Base-by-base conservation (phyloP, 2,329 filamentous ascomycete genomes). In the Talaromyces marneffei region DNA sequence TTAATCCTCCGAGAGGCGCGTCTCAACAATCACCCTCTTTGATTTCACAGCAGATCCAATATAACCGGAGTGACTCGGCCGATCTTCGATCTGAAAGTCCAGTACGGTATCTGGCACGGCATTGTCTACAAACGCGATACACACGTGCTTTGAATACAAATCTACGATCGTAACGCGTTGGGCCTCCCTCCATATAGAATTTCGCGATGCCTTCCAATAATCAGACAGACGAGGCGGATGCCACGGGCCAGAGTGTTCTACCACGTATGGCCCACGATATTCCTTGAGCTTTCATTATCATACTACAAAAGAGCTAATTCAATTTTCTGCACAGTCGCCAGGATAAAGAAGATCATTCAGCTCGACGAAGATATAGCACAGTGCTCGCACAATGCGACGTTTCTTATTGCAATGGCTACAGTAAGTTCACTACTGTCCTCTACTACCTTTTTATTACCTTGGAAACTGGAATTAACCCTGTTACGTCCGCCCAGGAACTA, bases 311-410 rank as follows among this genome's bases (percentile, higher is more conserved):
- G 29, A 31, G 14, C 52, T 39, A 18, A 55, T 18, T 29, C 14
- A 12, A 37, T 55, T 25, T 52, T 56, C 4, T 7, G 39, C 23
- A 46, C 66, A 97, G 94, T 97, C 60, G 90, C 94, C 18, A 86
- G 94, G 69, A 91, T 99, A 62, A 97, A 97, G 78, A 96, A 96
- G 78, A 96, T 99, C 72, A 91, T 99, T 63, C 84, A 86, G 54
- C 84, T 91, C 62, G 94, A 99, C 75, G 86, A 90, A 46, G 93
- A 97, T 65, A 89, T 96, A 64, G 82, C 81, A 65, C 85, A 90
- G 72, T 96, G 91, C 75, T 96, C 92, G 52, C 96, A 92, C 75
- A 96, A 96, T 71, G 93, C 93, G 59, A 90, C 92, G 20, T 97
- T 97, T 74, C 87, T 93, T 61, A 95, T 97, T 69, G 92, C 93